Conservation (phyloP, 768 basidiomycete species). For the Pisolithus tinctorius region DNA sequence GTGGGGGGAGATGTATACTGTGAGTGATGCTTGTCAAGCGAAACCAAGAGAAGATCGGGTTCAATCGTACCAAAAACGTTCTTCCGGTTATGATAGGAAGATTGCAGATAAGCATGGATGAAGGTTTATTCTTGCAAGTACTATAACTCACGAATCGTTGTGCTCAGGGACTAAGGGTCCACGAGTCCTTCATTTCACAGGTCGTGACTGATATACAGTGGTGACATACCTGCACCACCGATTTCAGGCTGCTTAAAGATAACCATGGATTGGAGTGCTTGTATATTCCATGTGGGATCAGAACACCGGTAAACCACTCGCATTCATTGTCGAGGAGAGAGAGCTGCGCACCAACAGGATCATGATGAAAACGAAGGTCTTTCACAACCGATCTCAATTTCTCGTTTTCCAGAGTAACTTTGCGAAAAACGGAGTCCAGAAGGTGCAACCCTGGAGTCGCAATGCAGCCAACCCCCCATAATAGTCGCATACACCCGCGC, state of each 20-base stretch:
- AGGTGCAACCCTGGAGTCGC: constrained; percentile 80
- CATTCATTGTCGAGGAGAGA: not conserved
- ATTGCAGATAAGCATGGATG: not conserved
- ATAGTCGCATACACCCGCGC: constrained; percentile 48
- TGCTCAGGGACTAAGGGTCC: constrained; percentile 68
- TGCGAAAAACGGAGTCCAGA: constrained; percentile 74
- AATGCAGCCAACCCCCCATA: constrained; percentile 24
- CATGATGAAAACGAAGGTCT: constrained; percentile 76
- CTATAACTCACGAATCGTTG: constrained; percentile 75
- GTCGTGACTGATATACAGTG: not conserved
- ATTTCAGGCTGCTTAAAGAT: constrained; percentile 94
- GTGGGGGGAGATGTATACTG: constrained; percentile 90
- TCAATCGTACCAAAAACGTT: constrained; percentile 59
- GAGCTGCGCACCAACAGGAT: constrained; percentile 64
- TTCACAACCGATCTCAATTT: constrained; percentile 60
- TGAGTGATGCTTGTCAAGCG: constrained; percentile 1
- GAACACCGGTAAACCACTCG: not conserved
- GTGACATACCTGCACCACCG: constrained; percentile 73
- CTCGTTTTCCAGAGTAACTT: constrained; percentile 75
- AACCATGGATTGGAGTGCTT: constrained; percentile 89
- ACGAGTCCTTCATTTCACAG: not conserved
- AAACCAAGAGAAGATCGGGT: constrained; percentile 3
- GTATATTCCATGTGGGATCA: not conserved
- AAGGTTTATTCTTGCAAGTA: not conserved
- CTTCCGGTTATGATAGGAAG: constrained; percentile 27